Percentiles rank a stretch among this genome's conserved stretches.
Evolutionary conservation across 1,139 yeast species (phyloP).

Genomic region (Magnusiomyces fungicola): DNA sequence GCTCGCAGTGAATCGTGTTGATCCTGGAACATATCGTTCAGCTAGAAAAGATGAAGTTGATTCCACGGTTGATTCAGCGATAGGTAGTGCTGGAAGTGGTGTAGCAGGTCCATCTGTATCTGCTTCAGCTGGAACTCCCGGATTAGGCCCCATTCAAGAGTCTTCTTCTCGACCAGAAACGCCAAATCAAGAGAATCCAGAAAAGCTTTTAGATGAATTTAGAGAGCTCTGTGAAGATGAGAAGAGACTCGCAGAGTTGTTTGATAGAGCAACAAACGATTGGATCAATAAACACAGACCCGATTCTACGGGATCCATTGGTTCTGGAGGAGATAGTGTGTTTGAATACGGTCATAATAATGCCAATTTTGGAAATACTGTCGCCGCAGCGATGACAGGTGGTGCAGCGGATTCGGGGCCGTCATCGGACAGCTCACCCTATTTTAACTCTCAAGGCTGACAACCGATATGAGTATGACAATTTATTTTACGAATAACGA

Average conservation of each 20-base stretch:
- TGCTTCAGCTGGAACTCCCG: too few species aligned
- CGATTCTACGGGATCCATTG: background rate
- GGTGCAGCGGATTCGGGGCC: conserved; percentile 7
- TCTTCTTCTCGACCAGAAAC: background rate
- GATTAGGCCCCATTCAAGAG: too few species aligned
- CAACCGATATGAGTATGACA: too few species aligned
- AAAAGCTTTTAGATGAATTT: conserved; percentile 63
- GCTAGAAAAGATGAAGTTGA: conserved; percentile 1
- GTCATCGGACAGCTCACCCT: conserved; percentile 10
- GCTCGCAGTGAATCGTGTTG: conserved; percentile 29
- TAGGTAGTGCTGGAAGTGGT: too few species aligned
- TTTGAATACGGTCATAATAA: too few species aligned
- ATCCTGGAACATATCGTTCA: background rate
- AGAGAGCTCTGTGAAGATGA: conserved; percentile 53
- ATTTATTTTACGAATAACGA: too few species aligned
- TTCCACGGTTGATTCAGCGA: too few species aligned
- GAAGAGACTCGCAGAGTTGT: conserved; percentile 42
- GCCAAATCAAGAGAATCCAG: conserved; percentile 33
- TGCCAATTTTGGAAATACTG: background rate
- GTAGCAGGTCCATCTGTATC: too few species aligned
- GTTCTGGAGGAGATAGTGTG: background rate
- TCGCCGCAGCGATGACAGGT: background rate
- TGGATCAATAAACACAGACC: conserved; percentile 14
- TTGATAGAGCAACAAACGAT: conserved; percentile 40
- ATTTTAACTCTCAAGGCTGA: conserved; percentile 4